Evolutionary conservation across 768 basidiomycete genomes (phyloP).

Genomic region (Porpolomopsis calyptriformis): DNA sequence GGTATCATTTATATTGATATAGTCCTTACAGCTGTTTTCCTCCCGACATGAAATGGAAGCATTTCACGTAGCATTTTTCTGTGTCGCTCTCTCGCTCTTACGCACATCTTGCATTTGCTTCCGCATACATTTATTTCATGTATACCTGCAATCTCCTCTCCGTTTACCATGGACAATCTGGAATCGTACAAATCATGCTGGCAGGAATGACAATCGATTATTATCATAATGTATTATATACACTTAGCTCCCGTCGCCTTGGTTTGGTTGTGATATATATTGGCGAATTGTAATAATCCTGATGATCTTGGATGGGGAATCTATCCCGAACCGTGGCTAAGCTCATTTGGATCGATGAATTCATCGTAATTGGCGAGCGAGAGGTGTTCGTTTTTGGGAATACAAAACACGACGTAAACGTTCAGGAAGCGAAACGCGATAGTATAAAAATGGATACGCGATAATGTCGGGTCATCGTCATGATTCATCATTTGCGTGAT

Average conservation of each 20-base stretch:
- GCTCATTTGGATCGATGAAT: no score
- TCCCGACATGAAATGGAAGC: constrained; percentile 44
- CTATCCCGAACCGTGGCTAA: background rate
- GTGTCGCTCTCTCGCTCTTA: background rate
- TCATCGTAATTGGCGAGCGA: background rate
- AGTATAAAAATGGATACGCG: background rate
- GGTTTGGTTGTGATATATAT: background rate
- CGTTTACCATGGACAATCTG: background rate
- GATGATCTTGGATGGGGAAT: background rate
- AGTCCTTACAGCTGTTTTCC: constrained; percentile 39
- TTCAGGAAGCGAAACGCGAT: background rate
- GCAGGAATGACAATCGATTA: no score
- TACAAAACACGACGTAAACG: background rate
- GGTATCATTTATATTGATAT: background rate
- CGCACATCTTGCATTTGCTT: constrained; percentile 5
- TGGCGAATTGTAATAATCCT: background rate
- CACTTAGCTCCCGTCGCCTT: no score
- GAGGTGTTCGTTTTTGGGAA: background rate
- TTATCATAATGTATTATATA: no score
- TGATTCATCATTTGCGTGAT: constrained; percentile 34
- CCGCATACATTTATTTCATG: background rate
- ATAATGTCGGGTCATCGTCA: constrained; percentile 9
- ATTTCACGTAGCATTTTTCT: background rate
- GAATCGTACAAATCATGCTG: no score
- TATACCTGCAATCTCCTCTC: background rate